A percentile compares a stretch with the other conserved stretches of the same genome.
These are phyloP conservation scores for Pichia occidentalis DNA, from an alignment of 805 yeast genomes.

Conservation along the genomic window DNA sequence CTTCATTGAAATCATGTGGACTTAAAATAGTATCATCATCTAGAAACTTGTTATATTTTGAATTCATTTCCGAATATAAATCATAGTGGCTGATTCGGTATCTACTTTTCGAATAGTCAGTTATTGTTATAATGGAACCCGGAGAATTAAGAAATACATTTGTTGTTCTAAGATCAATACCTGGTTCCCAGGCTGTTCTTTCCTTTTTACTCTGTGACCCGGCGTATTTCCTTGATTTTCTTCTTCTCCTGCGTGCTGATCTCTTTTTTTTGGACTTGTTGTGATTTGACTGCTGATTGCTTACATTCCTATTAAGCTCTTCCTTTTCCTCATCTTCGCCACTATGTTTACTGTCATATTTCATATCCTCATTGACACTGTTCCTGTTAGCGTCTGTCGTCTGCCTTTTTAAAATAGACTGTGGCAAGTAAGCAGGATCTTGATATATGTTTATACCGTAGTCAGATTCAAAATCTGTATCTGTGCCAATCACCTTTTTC, in stretches of 20 bases:
- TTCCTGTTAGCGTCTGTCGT: background rate
- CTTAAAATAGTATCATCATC: constrained; percentile 13
- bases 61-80: constrained; percentile 26
- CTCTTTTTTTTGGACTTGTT: constrained; percentile 3
- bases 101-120: constrained; percentile 42
- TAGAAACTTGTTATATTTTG: constrained; percentile 17
- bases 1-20: constrained; percentile 10
- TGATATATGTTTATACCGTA: constrained; percentile 2
- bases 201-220: constrained; percentile 35
- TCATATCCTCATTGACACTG: background rate
- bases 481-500: constrained; percentile 5
- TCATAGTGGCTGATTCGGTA: constrained; percentile 41
- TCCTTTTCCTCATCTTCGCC: background rate
- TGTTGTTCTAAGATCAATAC: constrained; percentile 46
- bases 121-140: constrained; percentile 48
- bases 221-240: constrained; percentile 26
- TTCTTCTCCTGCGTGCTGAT: constrained; percentile 5
- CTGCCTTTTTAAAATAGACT: constrained; percentile 3
- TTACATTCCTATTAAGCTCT: background rate
- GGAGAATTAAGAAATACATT: constrained; percentile 43
- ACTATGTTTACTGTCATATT: background rate
- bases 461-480: constrained; percentile 5
- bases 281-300: background rate
- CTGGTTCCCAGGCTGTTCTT: constrained; percentile 54
- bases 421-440: constrained; percentile 4